Evolutionary conservation across 1,284 basidiomycete genomes (phyloP).

Genomic region (Kalmanozyma brasiliensis): DNA sequence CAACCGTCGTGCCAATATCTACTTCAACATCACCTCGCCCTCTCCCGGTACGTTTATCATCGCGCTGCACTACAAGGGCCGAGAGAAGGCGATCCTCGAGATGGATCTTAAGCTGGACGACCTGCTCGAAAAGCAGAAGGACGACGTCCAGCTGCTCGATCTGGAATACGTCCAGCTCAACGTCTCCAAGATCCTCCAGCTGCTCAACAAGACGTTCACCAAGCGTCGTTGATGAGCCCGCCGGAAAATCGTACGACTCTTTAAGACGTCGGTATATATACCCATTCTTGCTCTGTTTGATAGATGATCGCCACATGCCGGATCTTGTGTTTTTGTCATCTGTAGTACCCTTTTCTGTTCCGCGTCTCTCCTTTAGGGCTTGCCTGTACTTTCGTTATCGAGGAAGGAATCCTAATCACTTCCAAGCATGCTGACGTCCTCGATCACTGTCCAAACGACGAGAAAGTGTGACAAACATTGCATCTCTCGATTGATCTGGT

Average conservation of each 20-base stretch:
- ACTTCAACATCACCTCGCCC: slow-evolving; percentile 97
- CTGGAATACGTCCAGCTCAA: slow-evolving; percentile 97
- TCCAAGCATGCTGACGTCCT: too few relatives aligned
- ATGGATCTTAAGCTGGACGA: slow-evolving; percentile 99
- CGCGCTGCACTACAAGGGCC: slow-evolving; percentile 95
- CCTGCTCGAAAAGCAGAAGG: slow-evolving; percentile 96
- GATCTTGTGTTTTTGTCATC: neutral
- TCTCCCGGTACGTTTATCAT: slow-evolving; percentile 99
- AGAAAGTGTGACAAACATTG: too few relatives aligned
- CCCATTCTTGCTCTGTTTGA: neutral
- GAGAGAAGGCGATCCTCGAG: slow-evolving; percentile 99
- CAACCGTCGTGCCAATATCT: slow-evolving; percentile 91
- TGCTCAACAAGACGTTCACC: slow-evolving; percentile 70
- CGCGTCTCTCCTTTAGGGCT: too few relatives aligned
- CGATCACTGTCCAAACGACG: too few relatives aligned
- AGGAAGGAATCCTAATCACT: too few relatives aligned
- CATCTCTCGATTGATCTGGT: too few relatives aligned
- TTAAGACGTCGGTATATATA: slow-evolving; percentile 7
- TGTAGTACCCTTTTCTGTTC: neutral
- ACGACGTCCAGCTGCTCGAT: slow-evolving; percentile 93
- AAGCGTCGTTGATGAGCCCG: slow-evolving; percentile 39
- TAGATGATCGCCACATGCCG: too few relatives aligned
- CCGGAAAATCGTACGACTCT: neutral
- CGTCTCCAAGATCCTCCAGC: slow-evolving; percentile 89
- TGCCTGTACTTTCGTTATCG: too few relatives aligned